phyloP scores from a whole-genome alignment of 495 filamentous ascomycete genomes.

The Trichoderma orchidacearum region DNA sequence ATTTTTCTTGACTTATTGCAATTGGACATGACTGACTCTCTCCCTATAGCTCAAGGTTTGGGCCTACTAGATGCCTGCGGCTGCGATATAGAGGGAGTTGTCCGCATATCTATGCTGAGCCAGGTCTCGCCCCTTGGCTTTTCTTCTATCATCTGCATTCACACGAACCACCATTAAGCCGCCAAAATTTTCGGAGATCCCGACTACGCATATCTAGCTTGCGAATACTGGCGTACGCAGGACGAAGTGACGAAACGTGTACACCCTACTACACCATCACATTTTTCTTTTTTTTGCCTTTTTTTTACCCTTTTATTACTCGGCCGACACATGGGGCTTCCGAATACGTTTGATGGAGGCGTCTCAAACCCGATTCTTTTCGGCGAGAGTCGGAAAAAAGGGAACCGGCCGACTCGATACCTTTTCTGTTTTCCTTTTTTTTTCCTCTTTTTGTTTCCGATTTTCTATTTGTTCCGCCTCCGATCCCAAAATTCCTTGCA shows the following conservation, averaged over 20 bases:
- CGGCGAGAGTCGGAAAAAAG: neutral
- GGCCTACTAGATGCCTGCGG: slow-evolving; percentile 42
- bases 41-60: slow-evolving; percentile 72
- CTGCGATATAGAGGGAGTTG: slow-evolving; percentile 11
- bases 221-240: slow-evolving; percentile 29
- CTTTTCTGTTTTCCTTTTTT: neutral
- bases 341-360: neutral
- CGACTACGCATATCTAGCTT: slow-evolving; percentile 17
- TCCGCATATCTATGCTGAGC: slow-evolving; percentile 9
- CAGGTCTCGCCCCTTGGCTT: slow-evolving; percentile 6
- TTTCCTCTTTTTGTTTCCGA: slow-evolving; percentile 8
- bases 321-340: neutral
- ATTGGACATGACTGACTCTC: slow-evolving; percentile 11
- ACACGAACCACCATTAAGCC: slow-evolving; percentile 16
- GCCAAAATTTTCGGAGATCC: neutral
- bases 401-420: neutral
- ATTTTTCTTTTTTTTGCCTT: slow-evolving; percentile 13
- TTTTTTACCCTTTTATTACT: slow-evolving; percentile 8
- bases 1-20: neutral
- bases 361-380: slow-evolving; percentile 1
- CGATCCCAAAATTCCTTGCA: slow-evolving; percentile 13
- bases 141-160: slow-evolving; percentile 14
- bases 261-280: slow-evolving; percentile 15
- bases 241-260: slow-evolving; percentile 41
- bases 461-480: slow-evolving; percentile 8